Evolutionary conservation across 2,329 filamentous ascomycete genomes (phyloP).

Genomic region (Xylariomycetidae sp.): DNA sequence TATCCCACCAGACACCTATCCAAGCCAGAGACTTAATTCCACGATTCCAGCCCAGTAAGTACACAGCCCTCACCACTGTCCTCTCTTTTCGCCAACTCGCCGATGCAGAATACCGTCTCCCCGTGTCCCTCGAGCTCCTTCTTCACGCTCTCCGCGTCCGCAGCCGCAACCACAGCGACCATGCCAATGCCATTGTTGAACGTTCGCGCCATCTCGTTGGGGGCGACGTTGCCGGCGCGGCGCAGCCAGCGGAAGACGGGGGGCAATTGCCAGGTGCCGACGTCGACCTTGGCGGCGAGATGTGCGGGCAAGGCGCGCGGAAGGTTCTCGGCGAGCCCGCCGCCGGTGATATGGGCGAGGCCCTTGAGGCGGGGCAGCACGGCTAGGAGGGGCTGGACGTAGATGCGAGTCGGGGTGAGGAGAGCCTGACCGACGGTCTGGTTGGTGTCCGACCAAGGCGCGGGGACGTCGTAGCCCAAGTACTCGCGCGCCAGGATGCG

Average conservation of each 20-base stretch:
- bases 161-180: slow-evolving; percentile 72
- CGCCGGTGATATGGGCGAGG: slow-evolving; percentile 94
- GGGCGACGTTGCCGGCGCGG: slow-evolving; percentile 60
- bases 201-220: slow-evolving; percentile 78
- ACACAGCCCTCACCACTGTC: slow-evolving; percentile 52
- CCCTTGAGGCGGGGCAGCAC: slow-evolving; percentile 70
- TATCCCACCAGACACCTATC: no score
- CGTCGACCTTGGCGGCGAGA: slow-evolving; percentile 76
- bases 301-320: slow-evolving; percentile 81
- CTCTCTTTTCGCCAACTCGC: slow-evolving; percentile 57
- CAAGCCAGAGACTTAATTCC: no score
- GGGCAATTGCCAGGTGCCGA: slow-evolving; percentile 67
- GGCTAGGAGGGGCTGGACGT: slow-evolving; percentile 75
- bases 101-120: slow-evolving; percentile 73
- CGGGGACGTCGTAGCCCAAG: slow-evolving; percentile 62
- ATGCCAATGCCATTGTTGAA: slow-evolving; percentile 97
- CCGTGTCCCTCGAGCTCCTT: slow-evolving; percentile 58
- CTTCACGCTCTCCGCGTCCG: slow-evolving; percentile 55
- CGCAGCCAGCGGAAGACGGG: slow-evolving; percentile 86
- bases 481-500: slow-evolving; percentile 73
- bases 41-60: slow-evolving; percentile 49
- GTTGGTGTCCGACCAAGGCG: slow-evolving; percentile 63
- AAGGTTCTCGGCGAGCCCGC: slow-evolving; percentile 88
- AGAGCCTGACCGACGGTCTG: slow-evolving; percentile 67
- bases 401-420: slow-evolving; percentile 87